Evolutionary conservation across 1,284 basidiomycete species (phyloP), one percentile per base, ranked within the genome.

Genomic region (Fomitopsis schrenkii): DNA sequence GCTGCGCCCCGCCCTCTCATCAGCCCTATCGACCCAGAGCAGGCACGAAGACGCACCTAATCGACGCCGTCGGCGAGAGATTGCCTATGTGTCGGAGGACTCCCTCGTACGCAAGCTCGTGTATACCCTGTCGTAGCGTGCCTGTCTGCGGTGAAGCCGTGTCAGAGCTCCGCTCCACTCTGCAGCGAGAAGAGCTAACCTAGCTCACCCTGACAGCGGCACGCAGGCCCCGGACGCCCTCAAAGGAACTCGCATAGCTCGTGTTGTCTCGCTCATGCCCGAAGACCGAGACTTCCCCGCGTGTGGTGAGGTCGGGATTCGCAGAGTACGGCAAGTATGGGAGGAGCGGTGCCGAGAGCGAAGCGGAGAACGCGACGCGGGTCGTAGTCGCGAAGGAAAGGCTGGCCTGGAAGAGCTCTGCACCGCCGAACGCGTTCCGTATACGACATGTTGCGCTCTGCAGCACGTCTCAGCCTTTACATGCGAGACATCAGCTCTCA

Each of bases 371-470:
- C 0, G 95, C 87, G 59, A 89, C 87, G 62, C 88, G 86, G 0
- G 95, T 99, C 70, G 92, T 90, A 0, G 95, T 97, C 0, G 96
- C 97, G 15, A 93, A 81, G 0, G 95, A 86, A 2, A 94, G 77
- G 62, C 90, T 91, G 7, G 91, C 92, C 71, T 96, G 92, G 61
- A 99, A 79, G 0, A 85, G 85, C 75, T 99, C 97, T 22, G 91
- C 96, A 2, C 94, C 93, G 30, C 97, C 97, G 68, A 98, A 91
- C 5, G 92, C 83, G 75, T 99, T 99, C 17, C 92, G 83, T 40
- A 96, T 76, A 57, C 90, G 86, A 17, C 85, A 93, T 6, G 90
- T 93, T 44, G 89, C 83, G 60, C 89, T 93, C 88, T 90, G 14
- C 8, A n/a, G 54, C 7, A 14, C 45, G 38, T 44, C 55, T 19